Base-by-base conservation (phyloP, 495 filamentous ascomycete genomes). In the Jackrogersella multiformis region DNA sequence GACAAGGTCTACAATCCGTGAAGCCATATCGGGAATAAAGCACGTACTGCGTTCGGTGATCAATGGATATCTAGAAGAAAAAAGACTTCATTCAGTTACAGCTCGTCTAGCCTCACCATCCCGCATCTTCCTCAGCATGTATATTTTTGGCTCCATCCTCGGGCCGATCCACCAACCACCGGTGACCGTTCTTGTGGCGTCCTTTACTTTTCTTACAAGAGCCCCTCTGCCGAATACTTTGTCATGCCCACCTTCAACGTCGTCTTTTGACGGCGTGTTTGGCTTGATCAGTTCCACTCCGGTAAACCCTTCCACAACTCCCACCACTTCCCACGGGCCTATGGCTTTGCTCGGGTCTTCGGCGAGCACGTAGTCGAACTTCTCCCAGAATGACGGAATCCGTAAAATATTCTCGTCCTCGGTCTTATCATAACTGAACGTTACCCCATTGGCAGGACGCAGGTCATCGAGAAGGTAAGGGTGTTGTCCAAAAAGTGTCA, bases 401-500 rank as follows among this genome's bases (percentile, higher is more conserved):
- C 85, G 77, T 38, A 96, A 81, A 1, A 73, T 65, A 0, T 67
- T 56, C 20, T 84, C 79, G 52, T 89, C 78, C 61, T 90, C 88
- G 0, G 88, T 90, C 72, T 91, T 91, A 71, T 90, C 88, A 59
- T 84, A 81, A 2, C 71, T 58, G 32, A 85, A 69, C 10, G 66
- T 38, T 15, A 76, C 75, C 18, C 66, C 60, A 28, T 61, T 59
- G 23, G 57, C 51, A 34, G 23, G 45, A 51, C 39, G 38, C 4
- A 39, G 39, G 7, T 66, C 56, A 21, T 46, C 53, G 15, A 68
- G 76, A 30, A 46, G 57, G 57, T 64, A 36, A 28, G 68, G 68
- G 39, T 74, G 66, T 66, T 92, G 85, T 13, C 91, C 82, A 72
- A 99, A 99, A 7, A 94, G 86, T 0, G 94, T 96, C 10, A 97